Percentiles rank a stretch among this genome's conserved stretches.
Conservation (phyloP, 305 asterid species). For the Fraxinus paxiana region DNA sequence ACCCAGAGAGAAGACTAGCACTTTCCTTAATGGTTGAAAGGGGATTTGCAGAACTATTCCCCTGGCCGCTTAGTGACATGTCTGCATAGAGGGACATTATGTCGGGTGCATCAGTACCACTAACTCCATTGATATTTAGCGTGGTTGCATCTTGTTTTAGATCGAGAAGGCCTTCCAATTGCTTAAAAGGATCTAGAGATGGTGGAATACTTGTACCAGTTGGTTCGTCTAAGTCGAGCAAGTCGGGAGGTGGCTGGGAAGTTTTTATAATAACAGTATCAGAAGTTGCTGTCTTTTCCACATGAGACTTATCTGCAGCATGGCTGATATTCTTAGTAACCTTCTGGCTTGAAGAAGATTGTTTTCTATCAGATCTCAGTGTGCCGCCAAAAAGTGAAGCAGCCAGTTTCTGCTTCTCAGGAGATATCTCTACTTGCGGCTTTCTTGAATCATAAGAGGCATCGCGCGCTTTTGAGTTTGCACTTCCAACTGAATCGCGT, state of each 20-base stretch:
- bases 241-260: constrained; percentile 69
- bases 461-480: constrained; percentile 44
- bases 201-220: constrained; percentile 38
- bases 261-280: constrained; percentile 37
- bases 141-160: constrained; percentile 43
- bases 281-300: constrained; percentile 33
- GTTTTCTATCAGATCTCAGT: constrained; percentile 52
- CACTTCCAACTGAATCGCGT: constrained; percentile 36
- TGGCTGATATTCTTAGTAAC: constrained; percentile 38
- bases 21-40: constrained; percentile 21
- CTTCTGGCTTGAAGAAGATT: constrained; percentile 45
- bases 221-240: constrained; percentile 80
- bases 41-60: constrained; percentile 21
- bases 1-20: constrained; percentile 20
- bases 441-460: constrained; percentile 52
- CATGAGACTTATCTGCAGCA: constrained; percentile 43
- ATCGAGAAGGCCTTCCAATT: constrained; percentile 81
- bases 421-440: constrained; percentile 57
- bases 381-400: constrained; percentile 90
- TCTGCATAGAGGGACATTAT: constrained; percentile 56
- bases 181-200: constrained; percentile 71
- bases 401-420: constrained; percentile 87
- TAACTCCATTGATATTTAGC: constrained; percentile 32
- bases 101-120: constrained; percentile 46
- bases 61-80: constrained; percentile 43